Evolutionary conservation across 345 rosid species (phyloP).

Genomic region (Pugionium cornutum): DNA sequence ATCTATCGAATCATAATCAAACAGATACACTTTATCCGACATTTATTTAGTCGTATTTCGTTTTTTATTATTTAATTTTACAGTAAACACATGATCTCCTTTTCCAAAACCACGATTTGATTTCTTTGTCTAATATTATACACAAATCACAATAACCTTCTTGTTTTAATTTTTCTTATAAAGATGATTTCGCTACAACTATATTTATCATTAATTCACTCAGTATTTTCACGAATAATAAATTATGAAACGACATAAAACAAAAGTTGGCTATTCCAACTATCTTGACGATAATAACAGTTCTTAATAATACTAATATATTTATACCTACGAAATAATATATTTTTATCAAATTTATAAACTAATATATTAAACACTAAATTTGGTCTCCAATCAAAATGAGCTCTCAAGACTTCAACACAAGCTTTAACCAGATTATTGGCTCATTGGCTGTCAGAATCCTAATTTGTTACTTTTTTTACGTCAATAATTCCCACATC

Average conservation of each 20-base stretch:
- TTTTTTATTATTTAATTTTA: constrained; percentile 17
- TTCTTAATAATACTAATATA: no score
- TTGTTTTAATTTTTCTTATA: constrained; percentile 12
- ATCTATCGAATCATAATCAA: constrained; percentile 32
- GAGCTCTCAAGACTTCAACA: constrained; percentile 14
- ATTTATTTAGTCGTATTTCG: constrained; percentile 17
- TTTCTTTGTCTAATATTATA: constrained; percentile 32
- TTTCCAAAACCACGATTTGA: constrained; percentile 36
- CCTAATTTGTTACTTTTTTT: background rate
- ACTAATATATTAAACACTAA: background rate
- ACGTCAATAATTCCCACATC: constrained; percentile 2
- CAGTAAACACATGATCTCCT: constrained; percentile 33
- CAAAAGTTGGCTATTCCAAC: background rate
- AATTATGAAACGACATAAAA: background rate
- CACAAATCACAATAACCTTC: constrained; percentile 17
- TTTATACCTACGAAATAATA: no score
- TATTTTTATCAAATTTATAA: background rate
- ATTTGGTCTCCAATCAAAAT: constrained; percentile 19
- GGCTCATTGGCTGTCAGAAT: constrained; percentile 3
- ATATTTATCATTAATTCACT: background rate
- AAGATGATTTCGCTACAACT: background rate
- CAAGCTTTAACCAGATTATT: constrained; percentile 19
- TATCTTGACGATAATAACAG: no score
- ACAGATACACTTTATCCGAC: constrained; percentile 25
- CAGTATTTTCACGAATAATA: no score